A percentile compares a stretch with the other conserved stretches of the same genome.
phyloP scores from a whole-genome alignment of 208 protist genomes.

The Crithidia sp. region DNA sequence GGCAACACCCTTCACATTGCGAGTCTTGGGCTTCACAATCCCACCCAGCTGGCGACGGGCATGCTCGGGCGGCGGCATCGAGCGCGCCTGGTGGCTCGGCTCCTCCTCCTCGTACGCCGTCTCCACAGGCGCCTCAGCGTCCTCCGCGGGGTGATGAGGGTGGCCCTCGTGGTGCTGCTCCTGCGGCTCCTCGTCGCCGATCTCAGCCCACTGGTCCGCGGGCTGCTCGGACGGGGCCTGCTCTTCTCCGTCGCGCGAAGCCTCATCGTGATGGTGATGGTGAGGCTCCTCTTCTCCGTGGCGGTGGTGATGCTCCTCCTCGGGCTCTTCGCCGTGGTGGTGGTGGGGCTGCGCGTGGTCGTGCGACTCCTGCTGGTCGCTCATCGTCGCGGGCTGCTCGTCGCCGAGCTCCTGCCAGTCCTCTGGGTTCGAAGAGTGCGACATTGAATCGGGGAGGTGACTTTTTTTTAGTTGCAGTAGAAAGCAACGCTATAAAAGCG shows the following conservation, averaged over 20 bases:
- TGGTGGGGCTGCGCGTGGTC: no score
- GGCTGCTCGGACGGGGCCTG: background rate
- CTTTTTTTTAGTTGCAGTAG: no score
- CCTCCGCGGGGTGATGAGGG: background rate
- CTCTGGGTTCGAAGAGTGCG: no score
- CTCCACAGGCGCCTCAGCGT: background rate
- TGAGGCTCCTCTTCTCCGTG: background rate
- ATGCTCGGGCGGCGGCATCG: slow-evolving; percentile 10
- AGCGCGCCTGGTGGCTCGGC: background rate
- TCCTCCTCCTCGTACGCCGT: slow-evolving; percentile 2
- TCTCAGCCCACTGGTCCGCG: background rate
- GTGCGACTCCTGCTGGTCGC: no score
- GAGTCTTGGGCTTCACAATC: slow-evolving; percentile 40
- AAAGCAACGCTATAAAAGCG: no score
- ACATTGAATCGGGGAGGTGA: no score
- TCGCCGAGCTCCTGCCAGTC: no score
- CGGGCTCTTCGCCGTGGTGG: background rate
- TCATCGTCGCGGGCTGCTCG: no score
- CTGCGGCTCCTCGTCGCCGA: slow-evolving; percentile 1
- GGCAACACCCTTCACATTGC: slow-evolving; percentile 37
- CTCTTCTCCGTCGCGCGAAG: background rate
- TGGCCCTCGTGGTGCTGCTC: no score
- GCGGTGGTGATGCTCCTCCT: background rate
- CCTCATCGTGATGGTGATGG: background rate
- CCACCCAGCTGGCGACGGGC: background rate